Base-by-base conservation (phyloP, 768 basidiomycete genomes). In the Serendipita indica region DNA sequence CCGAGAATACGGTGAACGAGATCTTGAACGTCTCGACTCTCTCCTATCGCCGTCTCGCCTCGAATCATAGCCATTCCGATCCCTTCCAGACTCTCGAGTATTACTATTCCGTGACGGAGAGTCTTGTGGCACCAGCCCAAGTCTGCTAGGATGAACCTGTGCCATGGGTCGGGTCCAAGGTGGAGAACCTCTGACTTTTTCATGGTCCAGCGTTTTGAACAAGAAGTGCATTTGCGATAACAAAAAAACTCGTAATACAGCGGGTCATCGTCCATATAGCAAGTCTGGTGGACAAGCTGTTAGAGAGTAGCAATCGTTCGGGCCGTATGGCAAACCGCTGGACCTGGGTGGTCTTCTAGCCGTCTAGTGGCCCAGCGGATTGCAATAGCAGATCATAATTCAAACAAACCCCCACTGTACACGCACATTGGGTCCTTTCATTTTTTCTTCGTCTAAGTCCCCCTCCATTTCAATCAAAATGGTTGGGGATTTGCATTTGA, bases 141-240 rank as follows among this genome's bases (percentile, higher is more conserved):
- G 72, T 56, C 85, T 77, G 7, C 84, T 86, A 25, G 86, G 85
- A 64, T 87, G 85, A 3, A 87, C 75, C 18, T 79, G 80, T 27
- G 83, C 83, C 85, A 87, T 86, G 39, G 34, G 41, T 43, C 41
- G 41, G 41, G 41, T 18, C n/a, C 41, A 43, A 43, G n/a, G n/a
- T n/a, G n/a, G n/a, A n/a, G n/a, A n/a, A n/a, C n/a, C n/a, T n/a
- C n/a, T n/a, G n/a, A n/a, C n/a, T n/a, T n/a, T n/a, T n/a, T n/a
- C n/a, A n/a, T n/a, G n/a, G n/a, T n/a, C n/a, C n/a, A n/a, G n/a
- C n/a, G n/a, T n/a, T n/a, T n/a, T n/a, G n/a, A n/a, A n/a, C n/a
- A n/a, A n/a, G n/a, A n/a, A n/a, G n/a, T n/a, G n/a, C n/a, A n/a
- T n/a, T n/a, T n/a, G n/a, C n/a, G n/a, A n/a, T n/a, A n/a, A n/a